phyloP scores from a whole-genome alignment of 169 alveolate genomes.

The Cryptosporidium meleagridis region DNA sequence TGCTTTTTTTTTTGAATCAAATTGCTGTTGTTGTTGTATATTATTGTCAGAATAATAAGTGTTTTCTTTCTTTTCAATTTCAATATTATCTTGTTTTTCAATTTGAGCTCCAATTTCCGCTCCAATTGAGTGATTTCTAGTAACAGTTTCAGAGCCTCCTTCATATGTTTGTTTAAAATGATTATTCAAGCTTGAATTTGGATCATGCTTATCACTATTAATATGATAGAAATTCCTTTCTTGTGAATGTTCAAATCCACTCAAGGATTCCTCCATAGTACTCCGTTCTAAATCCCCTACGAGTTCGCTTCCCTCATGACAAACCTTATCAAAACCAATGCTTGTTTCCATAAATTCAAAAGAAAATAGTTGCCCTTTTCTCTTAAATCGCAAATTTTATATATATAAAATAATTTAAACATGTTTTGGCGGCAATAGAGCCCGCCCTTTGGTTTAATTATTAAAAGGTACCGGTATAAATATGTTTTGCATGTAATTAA shows the following conservation, averaged over 20 bases:
- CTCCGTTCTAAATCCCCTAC: neutral
- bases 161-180: neutral
- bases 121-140: neutral
- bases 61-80: neutral
- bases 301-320: neutral
- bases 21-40: neutral
- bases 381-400: too few species aligned
- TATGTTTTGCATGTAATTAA: too few species aligned
- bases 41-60: neutral
- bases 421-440: too few species aligned
- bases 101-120: neutral
- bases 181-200: neutral
- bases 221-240: neutral
- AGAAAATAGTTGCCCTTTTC: too few species aligned
- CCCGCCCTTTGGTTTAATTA: too few species aligned
- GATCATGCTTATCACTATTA: neutral
- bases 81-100: neutral
- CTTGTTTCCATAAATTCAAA: neutral
- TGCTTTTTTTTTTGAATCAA: neutral
- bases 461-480: too few species aligned
- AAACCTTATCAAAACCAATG: neutral
- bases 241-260: too few species aligned
- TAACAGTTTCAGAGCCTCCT: neutral
- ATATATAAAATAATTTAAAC: too few species aligned
- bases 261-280: neutral